Base-by-base conservation (phyloP, 768 basidiomycete species). In the Boletus rex-veris region DNA sequence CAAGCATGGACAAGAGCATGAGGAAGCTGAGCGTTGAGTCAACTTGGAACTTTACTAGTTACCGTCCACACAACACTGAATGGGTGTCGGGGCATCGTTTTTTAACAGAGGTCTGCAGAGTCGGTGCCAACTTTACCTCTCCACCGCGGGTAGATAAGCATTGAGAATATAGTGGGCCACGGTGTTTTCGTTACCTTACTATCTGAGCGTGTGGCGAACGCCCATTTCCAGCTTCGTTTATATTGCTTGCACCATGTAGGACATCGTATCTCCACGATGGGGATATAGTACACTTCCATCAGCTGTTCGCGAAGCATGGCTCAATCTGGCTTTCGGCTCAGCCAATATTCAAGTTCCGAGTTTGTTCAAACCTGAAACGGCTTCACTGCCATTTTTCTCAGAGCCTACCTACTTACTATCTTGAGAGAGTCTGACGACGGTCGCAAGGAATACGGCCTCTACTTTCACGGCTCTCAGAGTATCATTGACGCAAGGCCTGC, bases 401-500 rank as follows among this genome's bases (percentile, higher is more conserved):
- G 47, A 30, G 36, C 38, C 15, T 55, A 66, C 37, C 37, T 63
- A 10, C 53, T 61, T 1, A 47, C 55, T 1, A 52, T 59, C 7
- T 61, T 51, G 24, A n/a, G 44, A 5, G 51, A 44, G n/a, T 41
- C 12, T 4, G 18, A 38, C 3, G 18, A 38, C 3, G 9, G 16
- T n/a, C 15, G 8, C 30, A 46, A 18, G 26, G 55, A 61, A 51
- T 52, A 62, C 14, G 62, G 60, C 5, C 35, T 67, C 6, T 69
- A 64, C 52, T 57, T 69, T 38, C 66, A 67, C 9, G 53, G 56
- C 0, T 15, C 64, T 3, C 67, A 67, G 45, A 8, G 43, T 14
- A 57, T 67, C 45, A 48, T 67, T 16, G 67, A 67, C 7, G 66
- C 49, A 0, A 58, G 59, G 5, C 65, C 67, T 19, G 50, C 49